Percentiles rank a stretch among this genome's conserved stretches.
Evolutionary conservation across 2,329 filamentous ascomycete genomes (phyloP).

Genomic region (Trichoderma pleuroti): DNA sequence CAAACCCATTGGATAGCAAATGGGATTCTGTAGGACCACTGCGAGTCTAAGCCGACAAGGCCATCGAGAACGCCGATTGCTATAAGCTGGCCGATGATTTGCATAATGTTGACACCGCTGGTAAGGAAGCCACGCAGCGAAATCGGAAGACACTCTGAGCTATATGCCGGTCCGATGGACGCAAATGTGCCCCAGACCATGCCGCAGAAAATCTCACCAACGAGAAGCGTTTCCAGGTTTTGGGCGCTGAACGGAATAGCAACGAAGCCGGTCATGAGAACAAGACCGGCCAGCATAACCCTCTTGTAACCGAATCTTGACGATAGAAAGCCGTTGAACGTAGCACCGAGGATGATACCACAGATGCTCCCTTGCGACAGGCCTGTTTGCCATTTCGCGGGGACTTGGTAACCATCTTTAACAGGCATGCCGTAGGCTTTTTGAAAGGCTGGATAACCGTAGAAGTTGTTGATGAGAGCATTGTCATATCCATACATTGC

Average conservation of each 20-base stretch:
- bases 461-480: slow-evolving; percentile 37
- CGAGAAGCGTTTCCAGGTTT: slow-evolving; percentile 36
- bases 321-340: slow-evolving; percentile 22
- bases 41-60: slow-evolving; percentile 28
- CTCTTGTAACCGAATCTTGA: slow-evolving; percentile 41
- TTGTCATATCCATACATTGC: slow-evolving; percentile 44
- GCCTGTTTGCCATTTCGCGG: slow-evolving; percentile 49
- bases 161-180: slow-evolving; percentile 45
- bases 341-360: slow-evolving; percentile 32
- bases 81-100: slow-evolving; percentile 45
- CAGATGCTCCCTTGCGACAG: slow-evolving; percentile 46
- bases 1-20: slow-evolving; percentile 50
- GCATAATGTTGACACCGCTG: slow-evolving; percentile 45
- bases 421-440: slow-evolving; percentile 28
- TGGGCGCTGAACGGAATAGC: slow-evolving; percentile 46
- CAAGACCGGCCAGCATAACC: slow-evolving; percentile 36
- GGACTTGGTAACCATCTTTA: slow-evolving; percentile 28
- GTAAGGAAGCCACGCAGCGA: slow-evolving; percentile 43
- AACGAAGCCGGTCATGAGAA: slow-evolving; percentile 39
- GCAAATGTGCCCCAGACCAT: slow-evolving; percentile 45
- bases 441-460: slow-evolving; percentile 31
- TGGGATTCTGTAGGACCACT: slow-evolving; percentile 47
- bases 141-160: slow-evolving; percentile 40
- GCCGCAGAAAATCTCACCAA: slow-evolving; percentile 44
- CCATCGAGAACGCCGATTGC: slow-evolving; percentile 33